phyloP scores from a whole-genome alignment of 2,329 filamentous ascomycete genomes.

The Aureobasidium mangrovei region DNA sequence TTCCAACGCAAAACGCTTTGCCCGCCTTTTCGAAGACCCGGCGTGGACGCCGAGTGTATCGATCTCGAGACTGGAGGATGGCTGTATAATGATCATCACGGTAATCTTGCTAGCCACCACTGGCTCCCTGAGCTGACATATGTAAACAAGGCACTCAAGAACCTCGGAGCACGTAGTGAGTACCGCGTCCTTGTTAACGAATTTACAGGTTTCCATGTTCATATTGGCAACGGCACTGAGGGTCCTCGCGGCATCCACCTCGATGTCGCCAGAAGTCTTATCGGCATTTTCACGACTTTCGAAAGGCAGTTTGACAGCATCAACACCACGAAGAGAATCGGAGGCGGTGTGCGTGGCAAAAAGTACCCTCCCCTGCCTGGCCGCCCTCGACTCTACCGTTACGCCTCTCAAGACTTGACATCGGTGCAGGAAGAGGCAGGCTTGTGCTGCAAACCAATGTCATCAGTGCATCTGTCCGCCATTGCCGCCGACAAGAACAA shows the following conservation, averaged over 20 bases:
- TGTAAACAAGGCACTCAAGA: not conserved
- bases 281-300: constrained; percentile 9
- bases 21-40: not conserved
- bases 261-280: not conserved
- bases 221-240: not conserved
- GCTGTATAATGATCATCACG: not conserved
- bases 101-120: not conserved
- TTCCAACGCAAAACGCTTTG: not conserved
- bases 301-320: constrained; percentile 8
- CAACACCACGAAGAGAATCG: not conserved
- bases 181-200: constrained; percentile 6
- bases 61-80: not conserved
- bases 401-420: not conserved
- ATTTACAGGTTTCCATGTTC: not conserved
- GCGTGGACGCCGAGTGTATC: too few species aligned
- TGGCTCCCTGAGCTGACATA: not conserved
- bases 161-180: not conserved
- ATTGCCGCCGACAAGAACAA: not conserved
- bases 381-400: not conserved
- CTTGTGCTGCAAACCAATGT: not conserved
- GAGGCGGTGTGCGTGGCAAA: not conserved
- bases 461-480: not conserved
- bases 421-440: not conserved
- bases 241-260: not conserved
- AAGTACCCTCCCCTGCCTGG: not conserved